Evolutionary conservation across 192 early-diverging fungal genomes (phyloP).

Genomic region (Powellomyces hirtus): DNA sequence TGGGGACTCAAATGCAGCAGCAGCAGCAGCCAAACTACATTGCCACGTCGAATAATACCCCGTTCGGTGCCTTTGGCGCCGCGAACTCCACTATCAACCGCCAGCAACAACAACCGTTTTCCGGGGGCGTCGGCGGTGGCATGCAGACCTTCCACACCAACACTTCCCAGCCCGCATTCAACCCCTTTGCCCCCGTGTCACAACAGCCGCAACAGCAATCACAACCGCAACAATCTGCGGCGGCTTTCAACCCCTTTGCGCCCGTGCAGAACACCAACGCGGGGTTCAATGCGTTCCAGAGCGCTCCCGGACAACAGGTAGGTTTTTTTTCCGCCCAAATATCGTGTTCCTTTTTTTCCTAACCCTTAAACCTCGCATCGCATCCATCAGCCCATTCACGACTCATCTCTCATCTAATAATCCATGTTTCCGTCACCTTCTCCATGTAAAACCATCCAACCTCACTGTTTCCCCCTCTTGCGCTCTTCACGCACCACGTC

Average conservation of each 20-base stretch:
- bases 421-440: too few species aligned
- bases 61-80: neutral
- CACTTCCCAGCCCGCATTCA: neutral
- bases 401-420: slow-evolving; percentile 1
- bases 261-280: neutral
- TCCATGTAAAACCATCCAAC: too few species aligned
- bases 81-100: neutral
- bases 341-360: neutral
- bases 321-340: neutral
- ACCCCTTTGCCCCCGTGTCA: slow-evolving; percentile 2
- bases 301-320: neutral
- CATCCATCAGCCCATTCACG: neutral
- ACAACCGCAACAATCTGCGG: neutral
- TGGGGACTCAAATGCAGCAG: neutral
- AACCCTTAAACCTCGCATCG: neutral
- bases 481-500: neutral
- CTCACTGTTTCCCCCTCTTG: too few species aligned
- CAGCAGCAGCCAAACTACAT: slow-evolving; percentile 1
- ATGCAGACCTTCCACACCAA: neutral
- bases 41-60: neutral
- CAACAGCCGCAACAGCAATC: neutral
- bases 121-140: neutral
- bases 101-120: neutral
- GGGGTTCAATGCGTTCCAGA: neutral
- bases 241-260: slow-evolving; percentile 10